Conservation (phyloP, 1,139 yeast species). For the Candida neerlandica region DNA sequence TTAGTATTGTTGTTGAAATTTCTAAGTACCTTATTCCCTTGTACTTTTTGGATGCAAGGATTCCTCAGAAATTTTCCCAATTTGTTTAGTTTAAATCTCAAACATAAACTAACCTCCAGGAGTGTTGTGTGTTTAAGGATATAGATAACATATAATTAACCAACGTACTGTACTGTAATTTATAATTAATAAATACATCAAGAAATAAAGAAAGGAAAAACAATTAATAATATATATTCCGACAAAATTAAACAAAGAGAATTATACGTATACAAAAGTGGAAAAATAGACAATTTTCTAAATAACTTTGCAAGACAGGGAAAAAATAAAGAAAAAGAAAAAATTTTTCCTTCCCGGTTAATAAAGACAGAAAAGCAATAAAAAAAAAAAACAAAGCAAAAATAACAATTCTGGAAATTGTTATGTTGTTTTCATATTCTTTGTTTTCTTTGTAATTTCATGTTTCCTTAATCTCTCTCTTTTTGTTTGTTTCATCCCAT, state of each 20-base stretch:
- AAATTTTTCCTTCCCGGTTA: background rate
- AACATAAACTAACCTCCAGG: background rate
- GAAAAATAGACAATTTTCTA: background rate
- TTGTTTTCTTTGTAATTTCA: no score
- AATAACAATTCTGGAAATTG: background rate
- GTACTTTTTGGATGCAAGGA: no score
- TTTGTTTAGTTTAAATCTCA: no score
- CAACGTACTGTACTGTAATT: background rate
- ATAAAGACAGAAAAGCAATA: background rate
- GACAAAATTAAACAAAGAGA: background rate
- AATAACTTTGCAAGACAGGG: background rate
- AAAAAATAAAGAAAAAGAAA: background rate
- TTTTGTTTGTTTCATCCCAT: background rate
- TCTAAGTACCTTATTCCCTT: no score
- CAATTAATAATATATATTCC: background rate
- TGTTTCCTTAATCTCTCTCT: no score
- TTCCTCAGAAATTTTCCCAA: no score
- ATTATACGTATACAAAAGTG: background rate
- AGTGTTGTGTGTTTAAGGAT: background rate
- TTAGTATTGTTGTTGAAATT: no score
- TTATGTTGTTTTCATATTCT: no score
- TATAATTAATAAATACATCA: background rate
- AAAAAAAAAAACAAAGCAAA: background rate
- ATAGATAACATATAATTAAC: background rate
- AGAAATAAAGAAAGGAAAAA: background rate